phyloP scores from a whole-genome alignment of 352 stramenopile genomes.

The Globisporangium paddicum region DNA sequence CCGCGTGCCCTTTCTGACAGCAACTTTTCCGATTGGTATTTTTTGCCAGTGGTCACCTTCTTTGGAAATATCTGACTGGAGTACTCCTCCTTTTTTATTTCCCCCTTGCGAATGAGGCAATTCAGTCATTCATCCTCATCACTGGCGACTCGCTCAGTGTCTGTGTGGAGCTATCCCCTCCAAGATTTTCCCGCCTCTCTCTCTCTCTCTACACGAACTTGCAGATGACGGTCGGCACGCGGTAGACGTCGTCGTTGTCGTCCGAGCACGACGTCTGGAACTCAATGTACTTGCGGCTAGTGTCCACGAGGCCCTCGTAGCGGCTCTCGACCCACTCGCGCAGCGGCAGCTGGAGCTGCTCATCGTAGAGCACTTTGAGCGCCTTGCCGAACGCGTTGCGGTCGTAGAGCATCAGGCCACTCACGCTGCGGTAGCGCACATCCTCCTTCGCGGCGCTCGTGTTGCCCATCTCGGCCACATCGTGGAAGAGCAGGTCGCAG shows the following conservation, averaged over 20 bases:
- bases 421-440: conserved; percentile 55
- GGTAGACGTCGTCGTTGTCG: conserved; percentile 76
- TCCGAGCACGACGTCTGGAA: conserved; percentile 84
- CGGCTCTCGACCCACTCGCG: conserved; percentile 65
- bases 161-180: too few relatives aligned
- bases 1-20: too few relatives aligned
- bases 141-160: too few relatives aligned
- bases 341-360: conserved; percentile 51
- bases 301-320: conserved; percentile 82
- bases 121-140: neutral
- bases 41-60: too few relatives aligned
- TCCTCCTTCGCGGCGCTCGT: conserved; percentile 55
- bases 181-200: too few relatives aligned
- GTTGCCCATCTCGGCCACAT: conserved; percentile 66
- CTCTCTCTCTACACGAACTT: conserved; percentile 55
- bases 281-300: conserved; percentile 76
- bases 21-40: too few relatives aligned
- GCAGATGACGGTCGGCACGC: conserved; percentile 83
- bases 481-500: conserved; percentile 79
- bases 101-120: too few relatives aligned
- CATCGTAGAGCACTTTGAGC: conserved; percentile 65
- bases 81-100: too few relatives aligned
- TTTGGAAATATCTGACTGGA: too few relatives aligned
- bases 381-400: conserved; percentile 72
- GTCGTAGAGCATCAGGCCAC: conserved; percentile 84